phyloP scores from a whole-genome alignment of 2,329 filamentous ascomycete genomes.

The Trichoderma aggressivum region DNA sequence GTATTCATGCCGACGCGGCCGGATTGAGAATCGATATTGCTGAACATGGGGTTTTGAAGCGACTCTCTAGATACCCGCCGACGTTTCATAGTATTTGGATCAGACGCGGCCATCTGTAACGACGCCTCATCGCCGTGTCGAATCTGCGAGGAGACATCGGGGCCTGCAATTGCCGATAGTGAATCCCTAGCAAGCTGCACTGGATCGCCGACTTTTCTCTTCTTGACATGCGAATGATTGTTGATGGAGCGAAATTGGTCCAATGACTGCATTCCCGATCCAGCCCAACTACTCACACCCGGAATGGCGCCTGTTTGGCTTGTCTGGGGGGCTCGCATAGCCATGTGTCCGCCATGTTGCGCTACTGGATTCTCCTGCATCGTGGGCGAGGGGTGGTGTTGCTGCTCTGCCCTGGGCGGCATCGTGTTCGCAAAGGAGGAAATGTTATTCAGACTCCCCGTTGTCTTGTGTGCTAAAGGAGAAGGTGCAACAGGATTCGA shows the following conservation, averaged over 20 bases:
- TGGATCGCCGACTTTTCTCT: constrained; percentile 12
- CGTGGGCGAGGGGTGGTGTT: constrained; percentile 2
- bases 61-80: constrained; percentile 27
- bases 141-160: constrained; percentile 7
- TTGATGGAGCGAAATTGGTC: constrained; percentile 7
- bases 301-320: background rate
- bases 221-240: constrained; percentile 1
- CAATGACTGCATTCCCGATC: background rate
- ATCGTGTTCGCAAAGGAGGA: constrained; percentile 6
- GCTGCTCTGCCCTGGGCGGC: constrained; percentile 2
- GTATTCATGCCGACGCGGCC: constrained; percentile 14
- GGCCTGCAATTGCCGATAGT: background rate
- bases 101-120: constrained; percentile 14
- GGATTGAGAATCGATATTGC: constrained; percentile 16
- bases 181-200: constrained; percentile 2
- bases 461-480: constrained; percentile 22
- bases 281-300: constrained; percentile 6
- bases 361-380: background rate
- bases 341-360: background rate
- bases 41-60: constrained; percentile 17
- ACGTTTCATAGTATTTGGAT: constrained; percentile 25
- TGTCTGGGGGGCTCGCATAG: background rate
- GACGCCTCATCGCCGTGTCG: constrained; percentile 18
- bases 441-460: background rate
- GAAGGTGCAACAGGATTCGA: constrained; percentile 15